phyloP scores from a whole-genome alignment of 306 rosid species.

The Cicer cuneatum region DNA sequence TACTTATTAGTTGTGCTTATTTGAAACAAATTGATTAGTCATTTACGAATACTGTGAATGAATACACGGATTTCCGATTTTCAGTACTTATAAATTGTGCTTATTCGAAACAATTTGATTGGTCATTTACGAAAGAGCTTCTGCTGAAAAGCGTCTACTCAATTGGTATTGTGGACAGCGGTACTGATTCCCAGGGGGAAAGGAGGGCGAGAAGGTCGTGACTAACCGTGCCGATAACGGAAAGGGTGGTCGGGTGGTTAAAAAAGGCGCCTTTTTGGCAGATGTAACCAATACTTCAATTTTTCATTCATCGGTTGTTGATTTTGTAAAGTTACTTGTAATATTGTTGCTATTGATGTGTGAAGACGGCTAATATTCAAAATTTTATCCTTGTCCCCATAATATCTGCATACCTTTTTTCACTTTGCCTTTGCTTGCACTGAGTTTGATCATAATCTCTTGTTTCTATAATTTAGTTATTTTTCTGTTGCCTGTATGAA shows the following conservation, averaged over 20 bases:
- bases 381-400: not conserved
- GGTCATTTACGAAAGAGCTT: not conserved
- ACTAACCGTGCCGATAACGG: too few relatives aligned
- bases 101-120: not conserved
- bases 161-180: too few relatives aligned
- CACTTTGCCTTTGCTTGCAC: not conserved
- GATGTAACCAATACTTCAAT: not conserved
- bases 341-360: not conserved
- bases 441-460: not conserved
- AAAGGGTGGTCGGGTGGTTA: too few relatives aligned
- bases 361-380: not conserved
- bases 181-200: too few relatives aligned
- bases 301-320: not conserved
- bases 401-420: not conserved
- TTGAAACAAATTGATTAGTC: not conserved
- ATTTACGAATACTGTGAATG: not conserved
- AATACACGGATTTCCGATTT: not conserved
- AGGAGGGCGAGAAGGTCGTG: too few relatives aligned
- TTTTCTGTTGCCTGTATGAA: slow-evolving; percentile 5
- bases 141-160: not conserved
- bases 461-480: not conserved
- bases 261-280: too few relatives aligned
- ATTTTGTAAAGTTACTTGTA: not conserved
- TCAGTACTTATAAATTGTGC: not conserved
- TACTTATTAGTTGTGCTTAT: not conserved